Evolutionary conservation across 1,284 basidiomycete genomes (phyloP).

Genomic region (Afroboletus lepidellus): DNA sequence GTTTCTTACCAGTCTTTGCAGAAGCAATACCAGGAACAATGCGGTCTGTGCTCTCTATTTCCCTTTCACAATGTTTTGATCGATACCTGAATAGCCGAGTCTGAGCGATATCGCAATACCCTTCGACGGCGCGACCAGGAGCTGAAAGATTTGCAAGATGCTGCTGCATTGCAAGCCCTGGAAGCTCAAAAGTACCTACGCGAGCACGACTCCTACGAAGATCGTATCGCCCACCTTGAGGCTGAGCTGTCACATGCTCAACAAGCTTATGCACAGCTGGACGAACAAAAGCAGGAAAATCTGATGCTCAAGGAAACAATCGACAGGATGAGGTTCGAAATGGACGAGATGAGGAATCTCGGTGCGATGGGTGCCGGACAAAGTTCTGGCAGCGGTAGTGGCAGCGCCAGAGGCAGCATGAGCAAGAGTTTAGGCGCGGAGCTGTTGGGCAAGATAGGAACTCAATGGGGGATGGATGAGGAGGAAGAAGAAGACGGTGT

Average conservation of each 20-base stretch:
- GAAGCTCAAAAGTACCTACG: conserved; percentile 60
- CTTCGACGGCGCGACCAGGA: conserved; percentile 72
- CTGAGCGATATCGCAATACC: conserved; percentile 74
- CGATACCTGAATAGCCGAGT: conserved; percentile 48
- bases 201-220: conserved; percentile 71
- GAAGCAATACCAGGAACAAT: conserved; percentile 84
- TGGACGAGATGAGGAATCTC: conserved; percentile 78
- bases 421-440: conserved; percentile 83
- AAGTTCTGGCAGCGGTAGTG: conserved; percentile 44
- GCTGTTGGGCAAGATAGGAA: conserved; percentile 58
- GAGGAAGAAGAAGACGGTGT: conserved; percentile 36
- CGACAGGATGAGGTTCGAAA: conserved; percentile 84
- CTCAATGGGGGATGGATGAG: conserved; percentile 42
- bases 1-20: conserved; percentile 71
- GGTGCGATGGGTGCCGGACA: conserved; percentile 37
- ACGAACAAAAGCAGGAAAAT: conserved; percentile 91
- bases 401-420: conserved; percentile 51
- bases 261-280: conserved; percentile 68
- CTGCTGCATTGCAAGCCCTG: conserved; percentile 54
- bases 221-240: conserved; percentile 63
- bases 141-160: conserved; percentile 63
- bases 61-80: conserved; percentile 3
- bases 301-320: conserved; percentile 89
- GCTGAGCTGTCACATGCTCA: conserved; percentile 65
- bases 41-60: conserved; percentile 47